Evolutionary conservation across 2,329 filamentous ascomycete species (phyloP), one percentile per base, ranked within the genome.

Genomic region (Alternaria ventricosa): DNA sequence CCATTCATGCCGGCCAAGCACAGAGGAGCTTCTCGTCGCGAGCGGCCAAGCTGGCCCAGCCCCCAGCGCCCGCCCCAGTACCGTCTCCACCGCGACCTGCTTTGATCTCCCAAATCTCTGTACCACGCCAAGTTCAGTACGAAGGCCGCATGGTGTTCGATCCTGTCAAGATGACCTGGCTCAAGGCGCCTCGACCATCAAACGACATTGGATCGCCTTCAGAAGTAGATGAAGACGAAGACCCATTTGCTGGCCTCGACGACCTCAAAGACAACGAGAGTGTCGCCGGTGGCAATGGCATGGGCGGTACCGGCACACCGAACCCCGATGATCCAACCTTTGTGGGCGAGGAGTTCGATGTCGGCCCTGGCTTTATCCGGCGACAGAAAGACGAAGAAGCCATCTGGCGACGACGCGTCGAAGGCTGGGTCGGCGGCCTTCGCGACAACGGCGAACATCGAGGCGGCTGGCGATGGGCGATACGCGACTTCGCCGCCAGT

Each of bases 141-240:
- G 94, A 97, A 61, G 92, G 94, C n/a, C 93, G 94, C 71, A 99
- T 99, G 96, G 92, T 98, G 10, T 99, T 98, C 78, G 96, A 99
- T 76, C 96, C 96, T 4, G 90, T 93, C 66, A 93, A 93, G 72
- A 98, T 99, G 95, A 96, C 94, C 79, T 99, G 96, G 96, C 86
- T 98, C 60, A 97, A 97, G 80, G 84, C 96, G 3, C 71, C 74
- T 27, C 64, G 84, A 66, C 55, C 66, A 28, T 61, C 74, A 7
- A 71, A 72, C 63, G 79, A 70, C 69, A 80, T 73, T 63, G 78
- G 63, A 36, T 76, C 76, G 9, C 81, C 84, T 5, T 71, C 70
- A 2, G 91, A 89, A 22, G 81, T 92, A 15, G 92, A 96, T 54
- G 93, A 96, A 47, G 93, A 97, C 55, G 94, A 97, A 63, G 94